phyloP scores from a whole-genome alignment of 495 filamentous ascomycete species.

The Xylaria telfairii region DNA sequence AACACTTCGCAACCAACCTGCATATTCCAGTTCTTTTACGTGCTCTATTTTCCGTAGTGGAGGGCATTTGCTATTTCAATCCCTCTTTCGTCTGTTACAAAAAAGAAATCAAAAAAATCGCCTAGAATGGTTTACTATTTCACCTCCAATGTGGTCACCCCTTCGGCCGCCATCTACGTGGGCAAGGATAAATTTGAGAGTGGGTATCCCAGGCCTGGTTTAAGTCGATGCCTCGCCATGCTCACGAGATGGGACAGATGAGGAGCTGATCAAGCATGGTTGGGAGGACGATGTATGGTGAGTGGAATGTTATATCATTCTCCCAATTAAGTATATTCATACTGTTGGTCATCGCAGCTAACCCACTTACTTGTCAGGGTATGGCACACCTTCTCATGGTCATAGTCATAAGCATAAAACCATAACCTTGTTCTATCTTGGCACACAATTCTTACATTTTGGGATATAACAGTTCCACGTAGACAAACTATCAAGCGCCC shows the following conservation, averaged over 20 bases:
- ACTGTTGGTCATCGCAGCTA: background rate
- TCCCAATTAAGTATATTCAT: background rate
- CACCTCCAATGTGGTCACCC: constrained; percentile 72
- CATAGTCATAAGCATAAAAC: constrained; percentile 6
- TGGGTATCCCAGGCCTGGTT: constrained; percentile 51
- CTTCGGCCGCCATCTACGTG: constrained; percentile 89
- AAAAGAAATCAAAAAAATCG: background rate
- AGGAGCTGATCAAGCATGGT: constrained; percentile 92
- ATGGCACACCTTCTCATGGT: constrained; percentile 26
- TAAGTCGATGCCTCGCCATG: constrained; percentile 26
- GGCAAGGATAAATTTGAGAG: constrained; percentile 99
- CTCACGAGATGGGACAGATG: constrained; percentile 67
- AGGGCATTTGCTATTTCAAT: constrained; percentile 6
- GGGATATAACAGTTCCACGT: constrained; percentile 77
- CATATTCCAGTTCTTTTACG: background rate
- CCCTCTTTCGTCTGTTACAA: background rate
- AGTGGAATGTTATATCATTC: constrained; percentile 27
- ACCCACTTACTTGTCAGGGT: constrained; percentile 30
- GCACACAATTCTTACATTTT: background rate
- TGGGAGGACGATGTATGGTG: constrained; percentile 97
- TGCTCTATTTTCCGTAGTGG: background rate
- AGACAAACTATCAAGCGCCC: constrained; percentile 95
- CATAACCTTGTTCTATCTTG: background rate
- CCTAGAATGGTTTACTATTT: constrained; percentile 91
- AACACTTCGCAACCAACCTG: background rate